phyloP scores from a whole-genome alignment of 495 filamentous ascomycete genomes.

The Neurospora sublineolata region DNA sequence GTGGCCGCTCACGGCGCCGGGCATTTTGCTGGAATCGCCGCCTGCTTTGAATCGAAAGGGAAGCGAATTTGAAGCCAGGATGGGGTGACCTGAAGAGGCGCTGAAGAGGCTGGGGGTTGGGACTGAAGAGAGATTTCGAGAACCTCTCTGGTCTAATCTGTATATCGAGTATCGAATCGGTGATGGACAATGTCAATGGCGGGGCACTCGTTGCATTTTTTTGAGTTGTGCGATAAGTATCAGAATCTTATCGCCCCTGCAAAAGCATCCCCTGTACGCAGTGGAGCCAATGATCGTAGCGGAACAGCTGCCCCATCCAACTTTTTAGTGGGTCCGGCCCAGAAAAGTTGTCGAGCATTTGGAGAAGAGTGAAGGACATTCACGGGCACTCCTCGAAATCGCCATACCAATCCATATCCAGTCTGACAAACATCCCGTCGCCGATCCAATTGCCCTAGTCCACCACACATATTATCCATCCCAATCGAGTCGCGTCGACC shows the following conservation, averaged over 20 bases:
- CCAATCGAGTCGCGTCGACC: neutral
- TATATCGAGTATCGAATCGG: neutral
- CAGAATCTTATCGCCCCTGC: too few relatives aligned
- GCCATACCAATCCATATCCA: neutral
- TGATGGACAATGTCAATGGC: slow-evolving; percentile 8
- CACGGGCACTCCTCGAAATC: neutral
- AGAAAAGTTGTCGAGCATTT: slow-evolving; percentile 8
- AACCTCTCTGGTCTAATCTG: neutral
- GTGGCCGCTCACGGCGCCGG: slow-evolving; percentile 47
- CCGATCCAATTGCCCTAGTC: neutral
- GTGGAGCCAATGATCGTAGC: slow-evolving; percentile 10
- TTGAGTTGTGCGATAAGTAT: slow-evolving; percentile 14
- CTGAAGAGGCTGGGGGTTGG: neutral
- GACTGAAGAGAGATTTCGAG: slow-evolving; percentile 11
- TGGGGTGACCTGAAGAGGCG: neutral
- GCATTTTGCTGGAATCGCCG: slow-evolving; percentile 50
- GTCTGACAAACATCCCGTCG: neutral
- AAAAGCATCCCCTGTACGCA: neutral
- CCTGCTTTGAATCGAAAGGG: slow-evolving; percentile 83
- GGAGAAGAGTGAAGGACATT: neutral
- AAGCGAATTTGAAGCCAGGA: slow-evolving; percentile 30
- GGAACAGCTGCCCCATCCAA: neutral
- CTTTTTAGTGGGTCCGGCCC: slow-evolving; percentile 19
- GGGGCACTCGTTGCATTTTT: slow-evolving; percentile 19
- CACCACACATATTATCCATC: neutral